Base-by-base conservation (phyloP, 164 flowering plant genomes). In the Liriodendron chinense region DNA sequence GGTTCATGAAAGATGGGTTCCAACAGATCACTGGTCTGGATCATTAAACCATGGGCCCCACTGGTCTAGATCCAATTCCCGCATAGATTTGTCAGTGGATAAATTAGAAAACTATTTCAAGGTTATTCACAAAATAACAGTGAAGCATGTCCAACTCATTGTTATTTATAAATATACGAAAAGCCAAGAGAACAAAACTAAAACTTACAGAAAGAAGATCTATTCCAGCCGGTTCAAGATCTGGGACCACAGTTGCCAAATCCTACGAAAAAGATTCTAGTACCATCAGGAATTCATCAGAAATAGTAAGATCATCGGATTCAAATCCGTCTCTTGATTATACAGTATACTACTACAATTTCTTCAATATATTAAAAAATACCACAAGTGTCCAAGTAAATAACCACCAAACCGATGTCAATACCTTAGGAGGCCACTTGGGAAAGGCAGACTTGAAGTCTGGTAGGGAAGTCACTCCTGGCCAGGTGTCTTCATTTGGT, bases 401-500 rank as follows among this genome's bases (percentile, higher is more conserved):
- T 16, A 12, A 63, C 65, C 24, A 63, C 23, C 3, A 62, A 22
- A 20, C 23, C 6, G 10, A 69, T 24, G 20, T 72, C 53, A 2
- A 26, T 77, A 95, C 98, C 98, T 93, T 88, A 2, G 90, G 63
- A 65, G 88, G 85, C 98, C 98, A 95, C 79, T 90, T 93, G 22
- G 98, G 98, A 74, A 95, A 95, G 66, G 98, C 80, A 72, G 92
- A 85, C 79, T 93, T 95, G 79, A 80, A 95, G 80, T 90, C 98
- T 23, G 98, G 98, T 81, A 95, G 77, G 34, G 98, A 88, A 79
- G 89, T 89, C 80, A 95, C 98, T 47, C 98, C 98, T 71, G 97
- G 98, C 98, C 98, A 95, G 57, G 86, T 86, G 70, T 90, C 91
- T 76, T 95, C 96, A 83, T 83, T 92, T 72, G 98, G 98, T 72